phyloP scores from a whole-genome alignment of 208 protist species.

The Acanthamoeba pearcei region DNA sequence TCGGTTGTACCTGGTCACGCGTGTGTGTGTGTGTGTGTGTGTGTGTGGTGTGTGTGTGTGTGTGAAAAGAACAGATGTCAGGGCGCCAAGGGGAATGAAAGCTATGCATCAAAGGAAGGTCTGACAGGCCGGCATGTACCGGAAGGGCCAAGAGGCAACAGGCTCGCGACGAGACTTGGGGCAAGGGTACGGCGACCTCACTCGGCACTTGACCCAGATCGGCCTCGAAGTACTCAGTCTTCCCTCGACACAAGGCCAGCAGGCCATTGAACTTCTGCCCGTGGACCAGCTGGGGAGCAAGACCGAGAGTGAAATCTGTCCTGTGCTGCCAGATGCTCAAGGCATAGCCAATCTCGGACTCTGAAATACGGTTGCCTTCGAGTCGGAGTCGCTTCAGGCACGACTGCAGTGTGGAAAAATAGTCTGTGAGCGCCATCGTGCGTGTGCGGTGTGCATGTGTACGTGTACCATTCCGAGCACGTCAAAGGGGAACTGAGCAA shows the following conservation, averaged over 20 bases:
- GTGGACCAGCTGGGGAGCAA: neutral
- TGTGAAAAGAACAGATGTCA: too few relatives aligned
- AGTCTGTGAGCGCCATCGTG: too few relatives aligned
- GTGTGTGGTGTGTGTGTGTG: neutral
- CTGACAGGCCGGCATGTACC: neutral
- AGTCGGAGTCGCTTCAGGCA: too few relatives aligned
- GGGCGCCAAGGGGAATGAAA: neutral
- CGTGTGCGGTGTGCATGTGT: too few relatives aligned
- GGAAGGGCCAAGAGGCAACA: neutral
- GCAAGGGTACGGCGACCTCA: neutral
- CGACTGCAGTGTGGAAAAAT: too few relatives aligned
- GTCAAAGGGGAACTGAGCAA: neutral
- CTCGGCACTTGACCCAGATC: neutral
- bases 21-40: neutral
- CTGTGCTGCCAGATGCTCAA: too few relatives aligned
- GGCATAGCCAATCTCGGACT: too few relatives aligned
- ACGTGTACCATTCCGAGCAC: neutral
- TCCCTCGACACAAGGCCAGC: neutral
- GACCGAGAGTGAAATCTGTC: too few relatives aligned
- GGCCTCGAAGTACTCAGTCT: neutral
- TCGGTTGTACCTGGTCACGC: neutral
- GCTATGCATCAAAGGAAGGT: neutral
- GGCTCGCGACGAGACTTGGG: neutral
- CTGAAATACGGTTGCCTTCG: too few relatives aligned
- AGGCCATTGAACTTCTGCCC: neutral